Evolutionary conservation across 2,329 filamentous ascomycete genomes (phyloP), one percentile per base, ranked within the genome.

Genomic region (Sporothrix schenckii): DNA sequence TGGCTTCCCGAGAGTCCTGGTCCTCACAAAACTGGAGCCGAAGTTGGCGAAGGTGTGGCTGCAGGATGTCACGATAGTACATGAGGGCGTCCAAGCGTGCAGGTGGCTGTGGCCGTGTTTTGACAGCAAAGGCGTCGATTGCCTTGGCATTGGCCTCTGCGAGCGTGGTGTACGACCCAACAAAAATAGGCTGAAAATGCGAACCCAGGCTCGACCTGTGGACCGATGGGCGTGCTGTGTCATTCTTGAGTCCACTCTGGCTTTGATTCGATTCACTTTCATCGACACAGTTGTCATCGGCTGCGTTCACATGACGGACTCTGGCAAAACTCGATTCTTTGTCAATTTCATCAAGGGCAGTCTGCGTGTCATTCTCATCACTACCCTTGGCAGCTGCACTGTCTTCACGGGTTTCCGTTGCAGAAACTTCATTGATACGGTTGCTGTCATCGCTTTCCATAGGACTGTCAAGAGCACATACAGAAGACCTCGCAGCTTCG

Each of bases 161-260:
- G 6, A 72, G 21, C 0, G 70, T 73, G 2, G 71, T 73, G 41
- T 61, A 75, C 3, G 72, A 71, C 4, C 72, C 72, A 10, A 72
- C 70, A 53, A 47, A 65, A 3, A 52, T 34, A 9, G 50, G 30
- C 7, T 41, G n/a, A 21, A 72, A 70, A 44, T 70, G 70, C 3
- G 34, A 61, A 11, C 56, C 56, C 3, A 61, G 5, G 14, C 10
- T 14, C 11, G 24, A 3, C 4, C 44, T 4, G 9, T 44, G 19
- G 34, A 7, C 34, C 6, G 34, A 3, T 2, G n/a, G 56, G 2
- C 4, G 56, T 44, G 34, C 5, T 3, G 44, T 44, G 9, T 44
- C 7, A 34, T 61, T 3, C 7, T n/a, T 3, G n/a, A 10, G 4
- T 6, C 1, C 19, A n/a, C n/a, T 34, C 5, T 41, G 56, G 7